Evolutionary conservation across 305 asterid genomes (phyloP).

Genomic region (Coffea humblotiana): DNA sequence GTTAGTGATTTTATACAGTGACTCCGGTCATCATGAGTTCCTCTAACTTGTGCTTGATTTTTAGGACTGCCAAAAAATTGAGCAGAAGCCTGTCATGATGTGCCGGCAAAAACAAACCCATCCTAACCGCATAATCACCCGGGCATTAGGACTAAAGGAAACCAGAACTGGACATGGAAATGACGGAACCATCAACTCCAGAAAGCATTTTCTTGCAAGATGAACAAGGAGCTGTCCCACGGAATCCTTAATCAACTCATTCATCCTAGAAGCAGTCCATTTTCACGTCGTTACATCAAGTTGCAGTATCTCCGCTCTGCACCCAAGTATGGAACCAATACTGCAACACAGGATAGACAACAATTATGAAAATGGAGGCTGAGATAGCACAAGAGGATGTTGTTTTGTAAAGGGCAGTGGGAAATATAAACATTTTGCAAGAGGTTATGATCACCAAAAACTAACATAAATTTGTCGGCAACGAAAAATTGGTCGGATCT

Average conservation of each 20-base stretch:
- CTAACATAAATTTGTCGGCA: background rate
- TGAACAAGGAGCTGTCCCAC: background rate
- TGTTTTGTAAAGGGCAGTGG: background rate
- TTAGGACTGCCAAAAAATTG: background rate
- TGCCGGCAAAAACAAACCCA: background rate
- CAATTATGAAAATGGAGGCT: background rate
- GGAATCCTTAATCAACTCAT: background rate
- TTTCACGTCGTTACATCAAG: constrained; percentile 98
- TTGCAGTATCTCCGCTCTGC: constrained; percentile 94
- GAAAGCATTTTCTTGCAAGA: too few relatives aligned
- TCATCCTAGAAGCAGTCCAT: constrained; percentile 77
- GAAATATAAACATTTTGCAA: background rate
- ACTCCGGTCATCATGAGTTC: background rate
- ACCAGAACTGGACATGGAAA: too few relatives aligned
- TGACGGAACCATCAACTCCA: too few relatives aligned
- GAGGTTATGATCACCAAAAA: background rate
- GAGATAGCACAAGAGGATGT: background rate
- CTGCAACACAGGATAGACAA: constrained; percentile 43
- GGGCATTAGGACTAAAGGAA: background rate
- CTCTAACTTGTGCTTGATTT: background rate
- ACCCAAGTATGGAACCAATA: constrained; percentile 80
- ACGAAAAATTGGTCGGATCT: constrained; percentile 7
- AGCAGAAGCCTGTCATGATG: background rate
- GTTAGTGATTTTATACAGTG: background rate
- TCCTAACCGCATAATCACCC: too few relatives aligned